These are phyloP conservation scores for Colletotrichum cordylinicola DNA, from an alignment of 2,329 filamentous ascomycete species.

Conservation along the genomic window DNA sequence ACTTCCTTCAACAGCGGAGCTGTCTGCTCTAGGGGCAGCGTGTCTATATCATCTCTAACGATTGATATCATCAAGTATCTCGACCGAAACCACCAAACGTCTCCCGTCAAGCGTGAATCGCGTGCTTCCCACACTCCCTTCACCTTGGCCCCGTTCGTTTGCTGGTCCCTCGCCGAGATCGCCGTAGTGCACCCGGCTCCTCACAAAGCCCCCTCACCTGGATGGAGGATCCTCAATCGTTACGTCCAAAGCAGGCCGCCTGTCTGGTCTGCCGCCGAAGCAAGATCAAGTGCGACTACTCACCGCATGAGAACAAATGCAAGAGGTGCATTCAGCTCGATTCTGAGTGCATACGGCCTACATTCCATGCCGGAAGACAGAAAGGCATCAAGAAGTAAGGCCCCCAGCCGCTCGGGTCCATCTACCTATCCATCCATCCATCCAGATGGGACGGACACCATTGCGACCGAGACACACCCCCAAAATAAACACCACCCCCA, in stretches of 20 bases:
- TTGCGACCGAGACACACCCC: background rate
- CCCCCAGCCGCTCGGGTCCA: background rate
- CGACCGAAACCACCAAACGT: background rate
- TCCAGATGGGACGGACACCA: background rate
- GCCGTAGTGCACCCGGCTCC: constrained; percentile 20
- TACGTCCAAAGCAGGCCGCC: constrained; percentile 49
- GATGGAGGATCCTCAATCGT: constrained; percentile 22
- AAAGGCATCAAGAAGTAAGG: constrained; percentile 79
- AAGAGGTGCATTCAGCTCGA: constrained; percentile 65
- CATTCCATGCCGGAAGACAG: constrained; percentile 75
- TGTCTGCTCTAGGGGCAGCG: constrained; percentile 22
- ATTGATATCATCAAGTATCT: background rate
- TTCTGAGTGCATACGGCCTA: constrained; percentile 70
- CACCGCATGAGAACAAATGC: constrained; percentile 56
- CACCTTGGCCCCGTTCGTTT: background rate
- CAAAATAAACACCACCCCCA: background rate
- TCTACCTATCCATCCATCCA: background rate
- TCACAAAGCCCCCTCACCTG: constrained; percentile 20
- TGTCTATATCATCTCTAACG: constrained; percentile 15
- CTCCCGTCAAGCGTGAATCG: background rate
- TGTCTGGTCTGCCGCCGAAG: constrained; percentile 70
- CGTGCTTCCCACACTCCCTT: background rate
- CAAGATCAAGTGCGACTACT: constrained; percentile 72
- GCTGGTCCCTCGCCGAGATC: constrained; percentile 9
- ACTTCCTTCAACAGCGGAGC: constrained; percentile 22